Percentiles rank a stretch among this genome's conserved stretches.
Evolutionary conservation across 1,139 yeast genomes (phyloP).

Genomic region (Geotrichum aggregatum): DNA sequence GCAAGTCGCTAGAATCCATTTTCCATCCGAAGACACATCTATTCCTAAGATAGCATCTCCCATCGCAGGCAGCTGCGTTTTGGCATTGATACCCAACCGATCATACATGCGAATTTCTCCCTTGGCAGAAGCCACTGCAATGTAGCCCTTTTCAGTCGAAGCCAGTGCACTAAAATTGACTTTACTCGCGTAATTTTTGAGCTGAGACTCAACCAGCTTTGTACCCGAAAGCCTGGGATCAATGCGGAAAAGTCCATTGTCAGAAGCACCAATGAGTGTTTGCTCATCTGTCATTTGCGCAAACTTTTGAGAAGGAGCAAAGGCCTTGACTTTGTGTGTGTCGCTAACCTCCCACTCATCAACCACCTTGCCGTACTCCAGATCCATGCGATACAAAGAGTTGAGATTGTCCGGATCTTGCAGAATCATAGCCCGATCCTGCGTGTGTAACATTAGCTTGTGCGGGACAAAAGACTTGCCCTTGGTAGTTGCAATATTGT

Average conservation of each 20-base stretch:
- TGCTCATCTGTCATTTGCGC: constrained; percentile 70
- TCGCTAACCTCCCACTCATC: constrained; percentile 69
- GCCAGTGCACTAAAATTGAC: constrained; percentile 59
- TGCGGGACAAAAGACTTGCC: constrained; percentile 58
- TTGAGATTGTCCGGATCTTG: constrained; percentile 49
- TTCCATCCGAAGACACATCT: constrained; percentile 74
- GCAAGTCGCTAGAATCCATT: constrained; percentile 79
- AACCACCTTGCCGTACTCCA: constrained; percentile 71
- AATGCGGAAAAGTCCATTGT: constrained; percentile 61
- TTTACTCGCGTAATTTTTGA: constrained; percentile 51
- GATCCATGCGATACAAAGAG: constrained; percentile 66
- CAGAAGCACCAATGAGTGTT: constrained; percentile 66
- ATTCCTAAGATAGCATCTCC: constrained; percentile 68
- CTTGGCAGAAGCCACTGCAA: constrained; percentile 69
- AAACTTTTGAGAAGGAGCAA: constrained; percentile 67
- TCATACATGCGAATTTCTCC: constrained; percentile 78
- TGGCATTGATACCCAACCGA: constrained; percentile 67
- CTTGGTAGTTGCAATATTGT: constrained; percentile 50
- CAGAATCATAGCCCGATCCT: constrained; percentile 64
- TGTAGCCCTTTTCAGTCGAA: constrained; percentile 66
- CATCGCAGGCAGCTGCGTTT: constrained; percentile 71
- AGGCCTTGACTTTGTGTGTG: constrained; percentile 47
- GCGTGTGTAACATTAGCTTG: constrained; percentile 69
- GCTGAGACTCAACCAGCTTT: constrained; percentile 54
- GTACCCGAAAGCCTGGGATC: constrained; percentile 70